Evolutionary conservation across 176 grass and related monocot species (phyloP).

Genomic region (Tillandsia fasciculata): DNA sequence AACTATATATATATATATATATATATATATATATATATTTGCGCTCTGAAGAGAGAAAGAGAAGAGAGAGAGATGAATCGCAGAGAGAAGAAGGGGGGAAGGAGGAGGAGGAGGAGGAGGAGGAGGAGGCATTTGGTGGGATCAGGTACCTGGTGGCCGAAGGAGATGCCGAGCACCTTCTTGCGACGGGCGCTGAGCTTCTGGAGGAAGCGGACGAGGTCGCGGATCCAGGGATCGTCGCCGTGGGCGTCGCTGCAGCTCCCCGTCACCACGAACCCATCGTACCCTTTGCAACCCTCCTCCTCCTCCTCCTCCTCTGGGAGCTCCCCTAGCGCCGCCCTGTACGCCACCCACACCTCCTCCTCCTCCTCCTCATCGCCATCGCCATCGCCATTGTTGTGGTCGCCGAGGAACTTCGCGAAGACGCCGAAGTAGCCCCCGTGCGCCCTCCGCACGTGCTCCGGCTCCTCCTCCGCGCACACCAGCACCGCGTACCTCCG

Average conservation of each 20-base stretch:
- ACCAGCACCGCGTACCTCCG: slow-evolving; percentile 34
- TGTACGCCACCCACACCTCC: slow-evolving; percentile 39
- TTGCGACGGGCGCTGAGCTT: slow-evolving; percentile 37
- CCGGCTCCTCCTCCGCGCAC: slow-evolving; percentile 33
- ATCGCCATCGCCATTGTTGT: slow-evolving; percentile 2
- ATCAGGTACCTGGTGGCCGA: slow-evolving; percentile 40
- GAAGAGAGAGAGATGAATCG: no score
- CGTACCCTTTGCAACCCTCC: slow-evolving; percentile 22
- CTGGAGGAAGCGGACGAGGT: slow-evolving; percentile 37
- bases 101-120: not conserved
- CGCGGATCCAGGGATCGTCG: slow-evolving; percentile 42
- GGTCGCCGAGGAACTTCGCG: slow-evolving; percentile 18
- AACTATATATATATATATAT: no score
- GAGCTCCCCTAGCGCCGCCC: slow-evolving; percentile 47
- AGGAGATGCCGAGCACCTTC: slow-evolving; percentile 54
- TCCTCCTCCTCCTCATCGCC: not conserved
- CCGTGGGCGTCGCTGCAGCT: slow-evolving; percentile 49
- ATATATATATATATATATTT: no score
- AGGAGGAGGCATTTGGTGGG: no score
- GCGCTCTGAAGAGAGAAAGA: no score
- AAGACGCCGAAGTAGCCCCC: slow-evolving; percentile 49
- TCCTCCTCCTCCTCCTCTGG: slow-evolving; percentile 20
- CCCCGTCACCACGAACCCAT: slow-evolving; percentile 51
- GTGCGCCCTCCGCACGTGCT: slow-evolving; percentile 38
- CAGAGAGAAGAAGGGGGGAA: not conserved